Conservation (phyloP, 176 grass and related monocot species). For the Avena atlantica region DNA sequence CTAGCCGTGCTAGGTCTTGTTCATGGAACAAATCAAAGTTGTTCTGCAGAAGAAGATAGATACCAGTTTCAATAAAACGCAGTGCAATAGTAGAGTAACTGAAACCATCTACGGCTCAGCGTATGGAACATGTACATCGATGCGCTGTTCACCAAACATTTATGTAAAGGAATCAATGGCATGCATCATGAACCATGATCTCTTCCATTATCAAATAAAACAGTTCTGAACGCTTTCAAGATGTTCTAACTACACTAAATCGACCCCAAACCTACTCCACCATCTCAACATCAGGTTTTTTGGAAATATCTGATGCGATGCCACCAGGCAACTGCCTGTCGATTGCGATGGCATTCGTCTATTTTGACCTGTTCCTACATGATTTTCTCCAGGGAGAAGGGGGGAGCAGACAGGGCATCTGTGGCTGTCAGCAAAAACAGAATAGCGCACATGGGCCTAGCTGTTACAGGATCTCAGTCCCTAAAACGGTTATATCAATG, state of each 20-base stretch:
- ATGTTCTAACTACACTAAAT: background rate
- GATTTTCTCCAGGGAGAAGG: background rate
- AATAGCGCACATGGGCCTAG: background rate
- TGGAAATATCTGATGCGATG: background rate
- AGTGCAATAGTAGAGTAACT: background rate
- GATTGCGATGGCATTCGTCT: background rate
- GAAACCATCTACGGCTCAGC: background rate
- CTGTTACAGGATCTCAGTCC: background rate
- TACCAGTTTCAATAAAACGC: background rate
- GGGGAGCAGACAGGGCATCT: background rate
- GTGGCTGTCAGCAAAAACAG: background rate
- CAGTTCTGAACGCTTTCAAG: background rate
- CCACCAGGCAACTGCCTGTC: background rate
- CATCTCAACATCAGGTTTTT: background rate
- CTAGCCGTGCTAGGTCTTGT: constrained; percentile 65
- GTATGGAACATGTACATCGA: background rate
- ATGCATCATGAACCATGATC: background rate
- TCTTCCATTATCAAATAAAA: background rate
- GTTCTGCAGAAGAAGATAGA: constrained; percentile 45
- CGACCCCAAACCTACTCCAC: background rate
- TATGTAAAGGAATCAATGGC: background rate
- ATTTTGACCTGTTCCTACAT: too few relatives aligned
- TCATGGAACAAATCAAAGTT: constrained; percentile 65
- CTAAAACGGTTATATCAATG: background rate
- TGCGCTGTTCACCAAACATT: background rate